A percentile compares a stretch with the other conserved stretches of the same genome.
Evolutionary conservation across 1,139 yeast species (phyloP).

Genomic region (Trichomonascaceae sp.): DNA sequence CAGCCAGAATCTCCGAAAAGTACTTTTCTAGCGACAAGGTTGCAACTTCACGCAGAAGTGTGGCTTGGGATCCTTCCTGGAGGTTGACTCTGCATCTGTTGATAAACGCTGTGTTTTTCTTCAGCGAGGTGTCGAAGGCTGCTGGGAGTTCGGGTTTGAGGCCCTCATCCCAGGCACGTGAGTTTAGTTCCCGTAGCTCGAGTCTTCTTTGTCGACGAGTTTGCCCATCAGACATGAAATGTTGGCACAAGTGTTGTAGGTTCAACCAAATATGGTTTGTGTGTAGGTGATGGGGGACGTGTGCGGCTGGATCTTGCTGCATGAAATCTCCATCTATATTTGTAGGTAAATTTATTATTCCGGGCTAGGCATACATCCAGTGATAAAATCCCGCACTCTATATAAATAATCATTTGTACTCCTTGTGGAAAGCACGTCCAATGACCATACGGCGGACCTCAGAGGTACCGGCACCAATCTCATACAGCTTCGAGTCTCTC

Average conservation of each 20-base stretch:
- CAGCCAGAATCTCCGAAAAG: slow-evolving; percentile 53
- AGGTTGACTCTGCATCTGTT: slow-evolving; percentile 53
- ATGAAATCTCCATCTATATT: too few relatives aligned
- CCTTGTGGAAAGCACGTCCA: slow-evolving; percentile 23
- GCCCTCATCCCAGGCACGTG: slow-evolving; percentile 43
- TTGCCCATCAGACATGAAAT: too few relatives aligned
- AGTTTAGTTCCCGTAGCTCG: slow-evolving; percentile 33
- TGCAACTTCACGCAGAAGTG: slow-evolving; percentile 47
- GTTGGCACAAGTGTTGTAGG: too few relatives aligned
- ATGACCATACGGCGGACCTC: slow-evolving; percentile 24
- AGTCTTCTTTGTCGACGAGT: too few relatives aligned
- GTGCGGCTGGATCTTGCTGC: too few relatives aligned
- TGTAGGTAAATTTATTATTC: too few relatives aligned
- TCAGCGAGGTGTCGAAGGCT: slow-evolving; percentile 61
- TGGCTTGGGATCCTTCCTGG: slow-evolving; percentile 34
- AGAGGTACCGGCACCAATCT: slow-evolving; percentile 26
- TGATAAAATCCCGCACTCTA: too few relatives aligned
- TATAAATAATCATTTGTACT: too few relatives aligned
- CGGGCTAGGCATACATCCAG: too few relatives aligned
- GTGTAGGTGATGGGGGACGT: too few relatives aligned
- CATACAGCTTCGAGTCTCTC: slow-evolving; percentile 24
- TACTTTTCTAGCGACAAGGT: slow-evolving; percentile 63
- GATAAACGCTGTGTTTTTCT: slow-evolving; percentile 73
- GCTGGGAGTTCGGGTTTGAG: slow-evolving; percentile 19
- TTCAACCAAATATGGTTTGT: too few relatives aligned